phyloP scores from a whole-genome alignment of 2,329 filamentous ascomycete species.

The Penicillium sclerotigenum region DNA sequence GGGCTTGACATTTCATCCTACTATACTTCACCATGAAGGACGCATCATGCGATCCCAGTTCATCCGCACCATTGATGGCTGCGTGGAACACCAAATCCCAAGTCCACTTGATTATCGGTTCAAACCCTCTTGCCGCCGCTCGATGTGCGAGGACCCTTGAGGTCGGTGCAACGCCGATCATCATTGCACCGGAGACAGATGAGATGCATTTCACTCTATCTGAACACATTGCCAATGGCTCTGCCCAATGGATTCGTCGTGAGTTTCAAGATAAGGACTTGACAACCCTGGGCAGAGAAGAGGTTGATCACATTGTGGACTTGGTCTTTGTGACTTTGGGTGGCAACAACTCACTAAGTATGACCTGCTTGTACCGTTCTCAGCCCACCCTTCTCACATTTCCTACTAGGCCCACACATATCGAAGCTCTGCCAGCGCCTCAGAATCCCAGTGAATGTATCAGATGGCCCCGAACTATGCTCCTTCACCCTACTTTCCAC shows the following conservation, averaged over 20 bases:
- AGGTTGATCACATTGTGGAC: conserved; percentile 77
- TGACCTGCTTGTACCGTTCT: conserved; percentile 29
- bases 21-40: conserved; percentile 32
- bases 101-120: conserved; percentile 80
- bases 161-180: conserved; percentile 74
- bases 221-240: conserved; percentile 44
- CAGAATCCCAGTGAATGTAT: conserved; percentile 88
- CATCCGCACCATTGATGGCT: conserved; percentile 36
- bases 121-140: conserved; percentile 80
- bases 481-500: conserved; percentile 87
- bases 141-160: conserved; percentile 76
- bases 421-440: conserved; percentile 71
- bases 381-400: conserved; percentile 34
- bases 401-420: conserved; percentile 58
- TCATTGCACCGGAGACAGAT: conserved; percentile 67
- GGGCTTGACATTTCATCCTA: conserved; percentile 15
- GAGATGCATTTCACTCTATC: conserved; percentile 58
- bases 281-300: conserved; percentile 71
- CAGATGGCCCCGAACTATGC: conserved; percentile 81
- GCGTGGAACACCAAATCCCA: conserved; percentile 42
- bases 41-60: conserved; percentile 22
- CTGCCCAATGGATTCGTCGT: conserved; percentile 42
- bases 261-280: conserved; percentile 70
- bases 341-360: conserved; percentile 50
- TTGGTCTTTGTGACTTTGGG: conserved; percentile 80